phyloP scores from a whole-genome alignment of 129 eudicot species.

The Tanacetum coccineum region DNA sequence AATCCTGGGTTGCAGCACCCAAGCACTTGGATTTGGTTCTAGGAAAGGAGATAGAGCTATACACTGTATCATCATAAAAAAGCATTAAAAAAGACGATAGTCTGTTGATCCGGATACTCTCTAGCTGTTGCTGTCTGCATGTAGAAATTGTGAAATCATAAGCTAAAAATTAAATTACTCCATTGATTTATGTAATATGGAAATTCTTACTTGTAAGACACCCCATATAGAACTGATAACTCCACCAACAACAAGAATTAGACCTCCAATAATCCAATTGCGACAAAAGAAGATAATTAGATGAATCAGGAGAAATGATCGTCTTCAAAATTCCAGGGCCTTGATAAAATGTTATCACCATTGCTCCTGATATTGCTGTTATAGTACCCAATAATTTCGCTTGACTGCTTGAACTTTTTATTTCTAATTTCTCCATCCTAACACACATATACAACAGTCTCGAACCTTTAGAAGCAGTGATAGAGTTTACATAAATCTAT shows the following conservation, averaged over 20 bases:
- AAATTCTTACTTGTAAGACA: conserved; percentile 12
- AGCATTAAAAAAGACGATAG: conserved; percentile 22
- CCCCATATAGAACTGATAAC: conserved; percentile 2
- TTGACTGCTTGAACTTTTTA: conserved; percentile 22
- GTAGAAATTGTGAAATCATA: not conserved
- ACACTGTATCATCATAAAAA: conserved; percentile 22
- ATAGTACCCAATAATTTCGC: conserved; percentile 36
- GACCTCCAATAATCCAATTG: conserved; percentile 22
- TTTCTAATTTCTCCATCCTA: conserved; percentile 42
- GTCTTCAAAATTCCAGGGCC: conserved; percentile 24
- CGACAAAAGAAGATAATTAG: not conserved
- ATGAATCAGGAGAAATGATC: not conserved
- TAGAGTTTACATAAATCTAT: no score
- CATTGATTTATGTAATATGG: not conserved
- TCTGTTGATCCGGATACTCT: conserved; percentile 16
- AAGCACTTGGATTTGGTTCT: conserved; percentile 12
- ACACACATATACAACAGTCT: not conserved
- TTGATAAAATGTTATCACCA: conserved; percentile 34
- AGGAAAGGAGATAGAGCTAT: conserved; percentile 10
- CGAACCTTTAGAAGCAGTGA: no score
- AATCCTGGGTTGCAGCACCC: conserved; percentile 20
- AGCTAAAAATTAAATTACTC: not conserved
- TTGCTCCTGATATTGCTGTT: conserved; percentile 34
- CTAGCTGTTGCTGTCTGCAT: not conserved
- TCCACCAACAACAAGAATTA: not conserved